phyloP scores from a whole-genome alignment of 78 protist species.

The Neovahlkampfia damariscottae region DNA sequence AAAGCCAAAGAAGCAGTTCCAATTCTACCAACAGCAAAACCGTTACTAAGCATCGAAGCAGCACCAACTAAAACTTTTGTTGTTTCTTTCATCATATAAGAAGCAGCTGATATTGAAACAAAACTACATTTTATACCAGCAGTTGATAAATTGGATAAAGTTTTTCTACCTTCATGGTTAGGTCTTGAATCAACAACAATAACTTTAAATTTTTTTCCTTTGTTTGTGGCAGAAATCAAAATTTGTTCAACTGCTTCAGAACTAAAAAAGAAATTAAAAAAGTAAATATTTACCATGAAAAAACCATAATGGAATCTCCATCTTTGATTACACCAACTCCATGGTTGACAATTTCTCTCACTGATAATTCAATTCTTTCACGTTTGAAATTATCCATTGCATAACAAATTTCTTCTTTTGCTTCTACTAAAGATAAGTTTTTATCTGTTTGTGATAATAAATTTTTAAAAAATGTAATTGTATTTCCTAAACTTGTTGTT shows the following conservation, averaged over 20 bases:
- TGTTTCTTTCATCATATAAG: constrained; percentile 72
- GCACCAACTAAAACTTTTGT: constrained; percentile 83
- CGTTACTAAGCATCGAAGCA: constrained; percentile 67
- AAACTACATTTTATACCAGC: constrained; percentile 68
- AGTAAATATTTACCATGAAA: constrained; percentile 25
- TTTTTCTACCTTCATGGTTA: constrained; percentile 46
- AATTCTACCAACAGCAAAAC: constrained; percentile 51
- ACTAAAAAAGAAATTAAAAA: constrained; percentile 8
- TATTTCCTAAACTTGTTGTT: constrained; percentile 65
- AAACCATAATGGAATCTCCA: constrained; percentile 75
- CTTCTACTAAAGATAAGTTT: constrained; percentile 18
- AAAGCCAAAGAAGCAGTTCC: constrained; percentile 85
- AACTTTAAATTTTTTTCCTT: constrained; percentile 56
- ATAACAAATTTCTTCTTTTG: constrained; percentile 24
- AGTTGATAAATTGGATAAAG: constrained; percentile 28
- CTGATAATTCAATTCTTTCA: constrained; percentile 52
- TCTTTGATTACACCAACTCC: constrained; percentile 40
- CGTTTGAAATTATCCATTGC: constrained; percentile 39
- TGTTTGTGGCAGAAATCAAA: constrained; percentile 39
- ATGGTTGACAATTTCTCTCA: constrained; percentile 23
- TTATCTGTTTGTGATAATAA: constrained; percentile 6
- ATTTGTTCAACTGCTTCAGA: constrained; percentile 50
- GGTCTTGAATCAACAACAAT: constrained; percentile 86
- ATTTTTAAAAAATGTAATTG: constrained; percentile 39
- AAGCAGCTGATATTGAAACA: constrained; percentile 49